A percentile compares a stretch with the other conserved stretches of the same genome.
Evolutionary conservation across 805 yeast species (phyloP).

Genomic region (Starmerella potacharoeniae): DNA sequence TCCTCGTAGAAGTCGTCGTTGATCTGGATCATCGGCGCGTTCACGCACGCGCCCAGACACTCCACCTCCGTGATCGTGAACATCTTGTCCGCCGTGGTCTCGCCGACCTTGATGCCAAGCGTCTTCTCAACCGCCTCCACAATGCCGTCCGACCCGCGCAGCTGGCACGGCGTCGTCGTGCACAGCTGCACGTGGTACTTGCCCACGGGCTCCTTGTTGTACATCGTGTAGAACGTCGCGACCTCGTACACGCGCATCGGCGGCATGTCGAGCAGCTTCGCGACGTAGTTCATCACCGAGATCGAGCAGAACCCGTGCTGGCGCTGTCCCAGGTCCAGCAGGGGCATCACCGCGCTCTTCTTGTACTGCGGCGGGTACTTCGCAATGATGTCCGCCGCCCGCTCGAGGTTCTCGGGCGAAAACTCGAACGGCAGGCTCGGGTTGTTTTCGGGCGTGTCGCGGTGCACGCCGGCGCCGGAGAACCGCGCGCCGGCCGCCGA

Average conservation of each 20-base stretch:
- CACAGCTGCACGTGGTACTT: constrained; percentile 74
- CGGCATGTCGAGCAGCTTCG: constrained; percentile 73
- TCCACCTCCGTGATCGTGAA: constrained; percentile 82
- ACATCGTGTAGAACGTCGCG: constrained; percentile 87
- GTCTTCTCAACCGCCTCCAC: constrained; percentile 55
- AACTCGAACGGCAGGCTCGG: constrained; percentile 62
- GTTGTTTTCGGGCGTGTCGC: constrained; percentile 60
- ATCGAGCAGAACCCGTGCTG: constrained; percentile 79
- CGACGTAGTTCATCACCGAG: constrained; percentile 82
- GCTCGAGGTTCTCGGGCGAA: constrained; percentile 46
- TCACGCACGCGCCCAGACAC: constrained; percentile 85
- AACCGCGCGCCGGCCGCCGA: constrained; percentile 1
- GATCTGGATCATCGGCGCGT: constrained; percentile 78
- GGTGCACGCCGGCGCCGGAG: constrained; percentile 40
- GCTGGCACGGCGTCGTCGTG: constrained; percentile 82
- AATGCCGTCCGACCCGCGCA: constrained; percentile 71
- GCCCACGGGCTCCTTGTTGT: constrained; percentile 76
- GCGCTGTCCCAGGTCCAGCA: constrained; percentile 76
- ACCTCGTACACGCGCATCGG: constrained; percentile 92
- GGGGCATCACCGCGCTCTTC: constrained; percentile 81
- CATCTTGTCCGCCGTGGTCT: constrained; percentile 61
- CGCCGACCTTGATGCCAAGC: constrained; percentile 59
- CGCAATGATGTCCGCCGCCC: constrained; percentile 63
- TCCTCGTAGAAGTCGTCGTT: constrained; percentile 80
- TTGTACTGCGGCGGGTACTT: constrained; percentile 81